Percentiles rank a stretch among this genome's conserved stretches.
These are phyloP conservation scores for Ustilago crameri DNA, from an alignment of 1,284 basidiomycete genomes.

Conservation along the genomic window DNA sequence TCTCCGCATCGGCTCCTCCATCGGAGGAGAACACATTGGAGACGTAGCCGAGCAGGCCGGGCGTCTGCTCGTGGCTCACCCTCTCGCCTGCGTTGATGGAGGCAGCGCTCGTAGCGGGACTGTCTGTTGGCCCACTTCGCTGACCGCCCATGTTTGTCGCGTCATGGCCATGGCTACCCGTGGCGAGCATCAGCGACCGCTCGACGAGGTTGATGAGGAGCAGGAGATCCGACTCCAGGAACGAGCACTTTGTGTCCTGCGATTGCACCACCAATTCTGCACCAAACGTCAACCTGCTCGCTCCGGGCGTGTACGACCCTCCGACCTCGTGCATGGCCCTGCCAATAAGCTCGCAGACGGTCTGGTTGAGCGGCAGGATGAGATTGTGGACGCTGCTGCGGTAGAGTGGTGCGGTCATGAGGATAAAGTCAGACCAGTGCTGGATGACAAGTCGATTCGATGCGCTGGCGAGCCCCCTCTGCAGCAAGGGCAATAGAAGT, in stretches of 20 bases:
- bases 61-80: conserved; percentile 3
- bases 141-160: not conserved
- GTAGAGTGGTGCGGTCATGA: conserved; percentile 87
- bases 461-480: conserved; percentile 79
- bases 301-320: conserved; percentile 58
- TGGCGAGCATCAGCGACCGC: conserved; percentile 41
- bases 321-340: conserved; percentile 73
- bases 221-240: conserved; percentile 50
- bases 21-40: conserved; percentile 57
- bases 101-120: not conserved
- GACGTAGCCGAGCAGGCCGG: conserved; percentile 53
- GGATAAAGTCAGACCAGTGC: conserved; percentile 95
- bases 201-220: conserved; percentile 56
- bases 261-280: conserved; percentile 36
- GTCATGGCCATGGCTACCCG: not conserved
- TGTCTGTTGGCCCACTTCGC: conserved; percentile 1
- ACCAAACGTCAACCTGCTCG: conserved; percentile 34
- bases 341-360: conserved; percentile 80
- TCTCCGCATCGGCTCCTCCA: not conserved
- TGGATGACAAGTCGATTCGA: conserved; percentile 83
- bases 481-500: conserved; percentile 79
- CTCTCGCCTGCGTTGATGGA: conserved; percentile 15
- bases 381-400: conserved; percentile 77
- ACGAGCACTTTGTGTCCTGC: conserved; percentile 24
- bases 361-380: conserved; percentile 82